Conservation (phyloP, 305 asterid species). For the Galium porrigens region DNA sequence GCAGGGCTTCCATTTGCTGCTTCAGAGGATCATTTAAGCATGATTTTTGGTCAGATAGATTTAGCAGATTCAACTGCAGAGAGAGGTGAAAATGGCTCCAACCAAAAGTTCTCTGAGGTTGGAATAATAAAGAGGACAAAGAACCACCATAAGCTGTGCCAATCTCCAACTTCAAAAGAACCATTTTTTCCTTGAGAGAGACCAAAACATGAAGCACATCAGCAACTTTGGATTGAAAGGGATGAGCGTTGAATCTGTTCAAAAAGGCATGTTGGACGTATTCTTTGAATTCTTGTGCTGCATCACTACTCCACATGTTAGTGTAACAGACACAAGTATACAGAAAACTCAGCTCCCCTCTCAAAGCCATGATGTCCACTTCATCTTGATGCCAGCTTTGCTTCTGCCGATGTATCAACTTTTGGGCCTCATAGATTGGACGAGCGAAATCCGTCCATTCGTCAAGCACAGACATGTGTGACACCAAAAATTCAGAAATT, state of each 20-base stretch:
- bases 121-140: background rate
- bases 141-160: background rate
- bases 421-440: background rate
- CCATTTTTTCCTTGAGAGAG: background rate
- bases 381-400: background rate
- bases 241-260: background rate
- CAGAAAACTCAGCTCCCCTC: background rate
- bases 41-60: background rate
- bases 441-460: background rate
- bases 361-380: background rate
- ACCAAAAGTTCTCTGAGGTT: background rate
- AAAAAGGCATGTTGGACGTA: background rate
- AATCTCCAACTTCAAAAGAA: background rate
- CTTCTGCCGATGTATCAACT: background rate
- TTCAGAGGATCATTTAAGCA: background rate
- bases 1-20: background rate
- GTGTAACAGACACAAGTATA: background rate
- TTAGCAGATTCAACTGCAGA: background rate
- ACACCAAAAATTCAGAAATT: background rate
- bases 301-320: background rate
- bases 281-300: background rate
- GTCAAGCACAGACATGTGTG: background rate
- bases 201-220: background rate
- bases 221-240: background rate
- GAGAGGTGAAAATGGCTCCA: background rate